phyloP scores from a whole-genome alignment of 176 grass and related monocot genomes.

The Ensete glaucum region DNA sequence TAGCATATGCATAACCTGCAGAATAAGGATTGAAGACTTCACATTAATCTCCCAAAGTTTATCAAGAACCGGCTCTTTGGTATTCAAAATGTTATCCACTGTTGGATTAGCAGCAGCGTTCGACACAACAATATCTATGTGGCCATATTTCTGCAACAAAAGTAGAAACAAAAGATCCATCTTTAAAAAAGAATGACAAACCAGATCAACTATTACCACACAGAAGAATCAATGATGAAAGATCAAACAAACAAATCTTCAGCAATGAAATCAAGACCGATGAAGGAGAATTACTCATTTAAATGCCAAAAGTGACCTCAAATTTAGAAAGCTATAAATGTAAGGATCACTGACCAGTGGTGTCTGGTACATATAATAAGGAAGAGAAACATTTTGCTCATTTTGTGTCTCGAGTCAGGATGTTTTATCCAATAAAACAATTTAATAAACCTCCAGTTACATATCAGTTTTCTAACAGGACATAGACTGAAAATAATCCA shows the following conservation, averaged over 20 bases:
- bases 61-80: constrained; percentile 71
- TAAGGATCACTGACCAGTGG: too few relatives aligned
- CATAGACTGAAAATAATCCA: not conserved
- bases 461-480: not conserved
- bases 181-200: not conserved
- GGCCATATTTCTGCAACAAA: constrained; percentile 62
- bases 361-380: not conserved
- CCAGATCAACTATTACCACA: not conserved
- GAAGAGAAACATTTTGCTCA: not conserved
- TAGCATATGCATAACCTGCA: constrained; percentile 44
- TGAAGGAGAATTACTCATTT: too few relatives aligned
- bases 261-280: not conserved
- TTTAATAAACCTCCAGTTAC: not conserved
- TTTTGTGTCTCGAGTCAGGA: not conserved
- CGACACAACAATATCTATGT: constrained; percentile 86
- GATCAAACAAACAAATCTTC: too few relatives aligned
- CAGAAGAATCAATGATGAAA: not conserved
- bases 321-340: too few relatives aligned
- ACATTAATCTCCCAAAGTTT: constrained; percentile 98
- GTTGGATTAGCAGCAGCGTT: constrained; percentile 92
- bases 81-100: constrained; percentile 54
- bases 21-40: constrained; percentile 74
- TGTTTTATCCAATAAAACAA: not conserved
- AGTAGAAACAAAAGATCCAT: not conserved
- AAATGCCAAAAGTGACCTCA: too few relatives aligned